These are phyloP conservation scores for Akanthomyces lecanii DNA, from an alignment of 2,329 filamentous ascomycete species.

Conservation along the genomic window DNA sequence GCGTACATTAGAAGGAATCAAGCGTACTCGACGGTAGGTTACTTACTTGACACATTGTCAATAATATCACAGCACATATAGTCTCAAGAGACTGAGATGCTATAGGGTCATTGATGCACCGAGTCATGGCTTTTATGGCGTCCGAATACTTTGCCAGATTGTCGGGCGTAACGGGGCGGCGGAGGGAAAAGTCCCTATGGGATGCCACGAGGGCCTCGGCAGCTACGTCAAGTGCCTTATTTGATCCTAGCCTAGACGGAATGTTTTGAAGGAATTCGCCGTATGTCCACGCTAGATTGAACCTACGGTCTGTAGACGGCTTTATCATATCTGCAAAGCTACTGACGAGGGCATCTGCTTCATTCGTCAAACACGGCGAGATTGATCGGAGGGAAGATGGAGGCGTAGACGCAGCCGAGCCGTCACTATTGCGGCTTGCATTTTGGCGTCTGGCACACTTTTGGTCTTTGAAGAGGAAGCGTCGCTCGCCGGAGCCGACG, in stretches of 20 bases:
- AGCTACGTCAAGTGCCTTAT: slow-evolving; percentile 8
- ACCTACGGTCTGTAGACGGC: slow-evolving; percentile 8
- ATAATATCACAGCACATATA: slow-evolving; percentile 6
- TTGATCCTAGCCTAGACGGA: not conserved
- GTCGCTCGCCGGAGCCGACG: slow-evolving; percentile 10
- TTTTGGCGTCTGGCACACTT: slow-evolving; percentile 5
- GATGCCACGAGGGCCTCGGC: slow-evolving; percentile 4
- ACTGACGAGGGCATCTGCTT: not conserved
- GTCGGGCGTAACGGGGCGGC: not conserved
- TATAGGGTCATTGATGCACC: slow-evolving; percentile 1
- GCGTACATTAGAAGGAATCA: not conserved
- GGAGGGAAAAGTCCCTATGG: slow-evolving; percentile 7
- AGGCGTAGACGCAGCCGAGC: not conserved
- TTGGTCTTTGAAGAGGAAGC: slow-evolving; percentile 14
- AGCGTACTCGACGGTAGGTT: not conserved
- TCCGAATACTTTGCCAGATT: slow-evolving; percentile 6
- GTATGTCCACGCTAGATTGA: slow-evolving; percentile 12
- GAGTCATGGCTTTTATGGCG: slow-evolving; percentile 2
- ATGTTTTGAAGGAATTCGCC: not conserved
- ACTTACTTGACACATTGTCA: slow-evolving; percentile 12
- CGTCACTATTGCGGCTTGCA: not conserved
- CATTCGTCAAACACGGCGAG: not conserved
- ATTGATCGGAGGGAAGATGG: not conserved
- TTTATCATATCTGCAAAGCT: slow-evolving; percentile 6
- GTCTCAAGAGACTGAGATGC: slow-evolving; percentile 5